Base-by-base conservation (phyloP, 176 grass and related monocot species). In the Saccharum spontaneum region DNA sequence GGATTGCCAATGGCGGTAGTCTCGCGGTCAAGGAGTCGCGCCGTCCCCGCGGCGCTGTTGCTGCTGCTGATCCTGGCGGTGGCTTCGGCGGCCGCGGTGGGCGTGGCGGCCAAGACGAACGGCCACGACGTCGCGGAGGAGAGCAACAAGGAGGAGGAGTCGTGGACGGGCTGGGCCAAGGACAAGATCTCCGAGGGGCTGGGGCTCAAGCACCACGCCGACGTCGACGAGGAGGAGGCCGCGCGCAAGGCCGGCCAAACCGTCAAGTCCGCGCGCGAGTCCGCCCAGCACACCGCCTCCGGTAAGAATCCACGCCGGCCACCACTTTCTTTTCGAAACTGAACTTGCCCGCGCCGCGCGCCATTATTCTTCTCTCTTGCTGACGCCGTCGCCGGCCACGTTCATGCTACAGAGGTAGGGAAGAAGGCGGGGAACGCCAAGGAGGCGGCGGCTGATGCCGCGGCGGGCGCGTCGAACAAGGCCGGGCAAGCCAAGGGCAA, bases 161-260 rank as follows among this genome's bases (percentile, higher is more conserved):
- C 88, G 5, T 94, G 94, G 94, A 78, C 88, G 46, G 79, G 6
- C 9, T 92, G 94, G 92, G 90, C 88, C 68, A 97, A 97, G 86
- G 94, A 97, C 1, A 94, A 94, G 90, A 86, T 94, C 90, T 28
- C 76, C 78, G 92, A 88, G 59, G 94, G 94, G 3, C 71, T 97
- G 4, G 90, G 92, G 22, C 66, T 94, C 14, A 87, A 92, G 67
- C 73, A 91, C 60, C 80, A 81, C 3, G 30, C 16, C 59, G 72
- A 61, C 73, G 71, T 52, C 31, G 88, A 90, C 59, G 90, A 97
- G 66, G 91, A 94, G 85, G 88, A 78, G 52, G 80, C 78, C 40
- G 83, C 87, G 9, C 88, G 76, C 59, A 89, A 94, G 83, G 87
- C 87, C 57, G 86, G 85, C 3, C 57, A 92, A 13, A 54, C 89